Percentiles rank a stretch among this genome's conserved stretches.
Conservation (phyloP, 2,329 filamentous ascomycete genomes). For the Tolypocladium cylindrosporum region DNA sequence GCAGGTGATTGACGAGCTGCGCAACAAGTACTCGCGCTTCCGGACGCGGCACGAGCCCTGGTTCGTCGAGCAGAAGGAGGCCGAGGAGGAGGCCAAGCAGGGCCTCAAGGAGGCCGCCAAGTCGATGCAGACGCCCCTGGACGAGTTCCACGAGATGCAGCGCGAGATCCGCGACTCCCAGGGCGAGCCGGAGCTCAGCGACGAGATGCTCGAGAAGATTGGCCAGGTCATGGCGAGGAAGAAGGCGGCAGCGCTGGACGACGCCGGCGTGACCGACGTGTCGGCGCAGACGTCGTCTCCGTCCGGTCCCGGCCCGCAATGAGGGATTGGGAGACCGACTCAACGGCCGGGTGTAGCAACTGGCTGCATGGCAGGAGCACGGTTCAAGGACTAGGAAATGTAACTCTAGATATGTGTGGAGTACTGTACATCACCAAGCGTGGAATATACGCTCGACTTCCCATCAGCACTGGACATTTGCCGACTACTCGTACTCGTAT, state of each 20-base stretch:
- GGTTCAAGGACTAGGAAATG: background rate
- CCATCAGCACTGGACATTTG: background rate
- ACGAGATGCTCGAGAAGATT: conserved; percentile 52
- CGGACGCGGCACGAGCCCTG: conserved; percentile 69
- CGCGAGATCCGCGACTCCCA: conserved; percentile 38
- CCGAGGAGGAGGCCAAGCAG: conserved; percentile 41
- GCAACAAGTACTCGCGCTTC: conserved; percentile 74
- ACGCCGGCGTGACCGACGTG: conserved; percentile 25
- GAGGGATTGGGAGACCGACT: background rate
- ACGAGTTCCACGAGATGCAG: conserved; percentile 48
- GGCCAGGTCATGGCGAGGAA: conserved; percentile 51
- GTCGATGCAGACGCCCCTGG: conserved; percentile 44
- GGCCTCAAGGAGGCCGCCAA: conserved; percentile 16
- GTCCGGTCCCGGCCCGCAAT: conserved; percentile 1
- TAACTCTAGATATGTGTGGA: background rate
- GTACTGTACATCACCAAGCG: background rate
- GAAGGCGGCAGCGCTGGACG: conserved; percentile 29
- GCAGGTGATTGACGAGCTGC: conserved; percentile 73
- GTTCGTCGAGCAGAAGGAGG: conserved; percentile 56
- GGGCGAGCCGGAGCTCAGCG: conserved; percentile 45
- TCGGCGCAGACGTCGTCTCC: conserved; percentile 9
- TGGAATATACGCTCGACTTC: background rate
- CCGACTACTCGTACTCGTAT: background rate
- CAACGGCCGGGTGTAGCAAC: background rate
- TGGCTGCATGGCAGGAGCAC: background rate